Percentiles rank a stretch among this genome's conserved stretches.
Conservation (phyloP, 495 filamentous ascomycete genomes). For the Ramalina intermedia region DNA sequence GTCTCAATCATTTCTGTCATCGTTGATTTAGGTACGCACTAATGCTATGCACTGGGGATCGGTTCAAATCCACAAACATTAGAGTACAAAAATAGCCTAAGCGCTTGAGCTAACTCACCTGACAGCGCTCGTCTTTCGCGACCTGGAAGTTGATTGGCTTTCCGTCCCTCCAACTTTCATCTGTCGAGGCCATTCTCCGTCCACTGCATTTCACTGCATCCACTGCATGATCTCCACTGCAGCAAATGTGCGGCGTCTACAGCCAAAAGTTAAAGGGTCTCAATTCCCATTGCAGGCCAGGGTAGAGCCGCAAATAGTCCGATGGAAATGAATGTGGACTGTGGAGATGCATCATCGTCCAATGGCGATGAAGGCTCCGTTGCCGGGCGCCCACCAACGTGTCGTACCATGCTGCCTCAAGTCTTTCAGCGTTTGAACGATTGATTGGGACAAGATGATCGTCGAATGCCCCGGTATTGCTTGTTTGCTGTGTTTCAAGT, state of each 20-base stretch:
- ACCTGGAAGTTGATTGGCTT: not conserved
- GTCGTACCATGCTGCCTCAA: not conserved
- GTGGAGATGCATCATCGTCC: not conserved
- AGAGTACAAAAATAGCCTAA: not conserved
- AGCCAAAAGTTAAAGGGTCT: not conserved
- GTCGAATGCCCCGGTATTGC: no score
- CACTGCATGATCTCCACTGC: not conserved
- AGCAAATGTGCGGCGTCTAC: not conserved
- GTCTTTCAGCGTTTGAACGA: no score
- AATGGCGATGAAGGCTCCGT: not conserved
- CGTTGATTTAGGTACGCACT: no score
- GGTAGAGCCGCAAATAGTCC: not conserved
- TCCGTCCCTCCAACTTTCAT: not conserved
- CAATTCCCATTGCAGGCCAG: not conserved
- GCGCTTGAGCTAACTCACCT: not conserved
- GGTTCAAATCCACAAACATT: no score
- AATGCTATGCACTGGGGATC: no score
- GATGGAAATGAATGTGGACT: not conserved
- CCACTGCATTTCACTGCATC: not conserved
- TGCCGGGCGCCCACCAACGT: not conserved
- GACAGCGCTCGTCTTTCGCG: conserved; percentile 1
- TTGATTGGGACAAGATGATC: no score
- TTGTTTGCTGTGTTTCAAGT: no score
- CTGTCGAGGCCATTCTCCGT: not conserved
- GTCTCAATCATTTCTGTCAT: no score